These are phyloP conservation scores for Pichia cactophila DNA, from an alignment of 1,139 yeast species.

Conservation along the genomic window DNA sequence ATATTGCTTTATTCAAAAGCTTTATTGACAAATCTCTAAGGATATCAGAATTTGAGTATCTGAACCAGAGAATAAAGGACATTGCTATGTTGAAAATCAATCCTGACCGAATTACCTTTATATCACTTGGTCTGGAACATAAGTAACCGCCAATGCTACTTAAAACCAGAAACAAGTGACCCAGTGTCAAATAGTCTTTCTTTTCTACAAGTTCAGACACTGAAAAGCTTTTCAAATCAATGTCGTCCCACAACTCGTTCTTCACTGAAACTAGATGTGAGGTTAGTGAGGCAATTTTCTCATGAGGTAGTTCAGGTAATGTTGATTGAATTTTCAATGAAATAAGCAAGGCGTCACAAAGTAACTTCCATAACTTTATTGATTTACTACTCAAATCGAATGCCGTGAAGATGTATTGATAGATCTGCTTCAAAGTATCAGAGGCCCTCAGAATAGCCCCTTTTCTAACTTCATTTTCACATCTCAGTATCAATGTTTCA, in stretches of 20 bases:
- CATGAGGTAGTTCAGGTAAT: constrained; percentile 35
- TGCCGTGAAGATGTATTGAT: constrained; percentile 41
- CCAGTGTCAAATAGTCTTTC: constrained; percentile 2
- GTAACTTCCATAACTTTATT: constrained; percentile 48
- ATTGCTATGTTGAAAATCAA: constrained; percentile 66
- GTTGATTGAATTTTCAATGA: constrained; percentile 38
- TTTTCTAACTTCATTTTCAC: constrained; percentile 42
- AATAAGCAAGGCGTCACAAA: constrained; percentile 44
- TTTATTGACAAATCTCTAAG: constrained; percentile 45
- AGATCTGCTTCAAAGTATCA: constrained; percentile 37
- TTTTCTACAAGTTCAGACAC: constrained; percentile 1
- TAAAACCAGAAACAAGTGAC: constrained; percentile 8
- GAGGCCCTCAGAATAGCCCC: constrained; percentile 62
- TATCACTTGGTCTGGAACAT: constrained; percentile 26
- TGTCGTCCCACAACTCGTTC: constrained; percentile 4
- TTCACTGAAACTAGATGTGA: background rate
- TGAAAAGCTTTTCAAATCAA: background rate
- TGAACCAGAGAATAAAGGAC: constrained; percentile 46
- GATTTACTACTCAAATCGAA: constrained; percentile 34
- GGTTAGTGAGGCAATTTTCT: constrained; percentile 1
- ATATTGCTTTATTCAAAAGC: constrained; percentile 59
- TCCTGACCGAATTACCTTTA: constrained; percentile 51
- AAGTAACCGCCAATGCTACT: constrained; percentile 13
- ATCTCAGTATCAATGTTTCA: constrained; percentile 49
- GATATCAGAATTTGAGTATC: constrained; percentile 23